Evolutionary conservation across 306 rosid genomes (phyloP), one percentile per base, ranked within the genome.

Genomic region (Elaeagnus macrophylla): DNA sequence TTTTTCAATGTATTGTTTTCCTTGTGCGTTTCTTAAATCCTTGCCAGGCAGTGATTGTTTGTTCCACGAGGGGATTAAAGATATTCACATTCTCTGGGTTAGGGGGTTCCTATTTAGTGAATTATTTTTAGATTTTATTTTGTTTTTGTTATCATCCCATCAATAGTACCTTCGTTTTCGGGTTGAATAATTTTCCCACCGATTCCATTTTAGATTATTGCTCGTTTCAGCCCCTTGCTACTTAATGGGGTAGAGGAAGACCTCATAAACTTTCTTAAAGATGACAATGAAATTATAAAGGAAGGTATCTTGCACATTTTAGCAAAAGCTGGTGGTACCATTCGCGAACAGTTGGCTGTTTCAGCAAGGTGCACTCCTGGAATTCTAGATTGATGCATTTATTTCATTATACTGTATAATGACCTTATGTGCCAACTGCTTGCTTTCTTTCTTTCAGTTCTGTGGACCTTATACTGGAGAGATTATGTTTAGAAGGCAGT

Each of bases 241-340:
- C 83, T 93, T 46, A 61, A 68, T 74, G 96, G 95, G 32, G 61
- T 81, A 63, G 96, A 85, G 69, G 96, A 83, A 60, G 88, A 77
- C 47, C 81, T 93, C 52, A 67, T 88, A 14, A 80, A 72, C 64
- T 76, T 86, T 68, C 96, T 93, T 62, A 84, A 82, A 79, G 96
- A 84, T 64, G 81, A 78, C 43, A 73, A 93, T 74, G 96, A 82
- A 67, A 63, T 67, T 37, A 81, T 84, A 66, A 82, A 80, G 79
- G 96, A 87, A 76, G 96, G 99, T 51, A 68, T 74, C 67, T 75
- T 93, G 64, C 86, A 80, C 71, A 60, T 77, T 57, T 78, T 93
- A 68, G 94, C 95, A 0, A 93, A 79, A 80, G 99, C 99, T 59
- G 99, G 99, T 59, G 95, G 89, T 79, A 83, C 81, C 60, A 81